These are phyloP conservation scores for Didymella keratinophila DNA, from an alignment of 2,329 filamentous ascomycete species.

Conservation along the genomic window DNA sequence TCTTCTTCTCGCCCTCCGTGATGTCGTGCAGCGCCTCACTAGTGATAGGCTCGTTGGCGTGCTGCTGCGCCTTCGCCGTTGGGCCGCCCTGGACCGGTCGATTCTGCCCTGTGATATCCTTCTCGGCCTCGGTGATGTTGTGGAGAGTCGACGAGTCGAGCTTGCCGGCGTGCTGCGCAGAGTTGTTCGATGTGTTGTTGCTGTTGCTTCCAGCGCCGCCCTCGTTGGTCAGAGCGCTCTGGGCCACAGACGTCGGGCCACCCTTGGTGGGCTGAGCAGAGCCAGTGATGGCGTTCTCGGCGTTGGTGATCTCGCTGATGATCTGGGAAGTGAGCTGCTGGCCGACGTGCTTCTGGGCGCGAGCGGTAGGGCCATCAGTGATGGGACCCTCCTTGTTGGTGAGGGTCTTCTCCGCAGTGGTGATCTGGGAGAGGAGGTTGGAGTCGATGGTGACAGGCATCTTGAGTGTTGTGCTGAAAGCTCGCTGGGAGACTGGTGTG, in stretches of 20 bases:
- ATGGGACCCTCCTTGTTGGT: conserved; percentile 49
- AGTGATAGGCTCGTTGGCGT: conserved; percentile 40
- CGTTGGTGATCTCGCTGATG: conserved; percentile 54
- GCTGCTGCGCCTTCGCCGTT: conserved; percentile 42
- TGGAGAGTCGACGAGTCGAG: conserved; percentile 39
- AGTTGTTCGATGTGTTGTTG: conserved; percentile 6
- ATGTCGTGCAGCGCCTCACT: conserved; percentile 44
- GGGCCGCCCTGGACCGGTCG: conserved; percentile 34
- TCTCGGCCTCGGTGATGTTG: conserved; percentile 44
- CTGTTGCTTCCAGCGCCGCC: neutral
- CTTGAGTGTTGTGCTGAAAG: conserved; percentile 27
- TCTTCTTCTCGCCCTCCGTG: conserved; percentile 45
- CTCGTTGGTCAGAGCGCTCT: conserved; percentile 29
- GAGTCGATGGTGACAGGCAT: conserved; percentile 43
- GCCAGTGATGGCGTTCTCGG: conserved; percentile 53
- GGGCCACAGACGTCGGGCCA: conserved; percentile 52
- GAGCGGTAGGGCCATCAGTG: conserved; percentile 52
- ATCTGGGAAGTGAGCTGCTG: conserved; percentile 44
- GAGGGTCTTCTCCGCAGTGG: conserved; percentile 50
- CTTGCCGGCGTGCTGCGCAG: conserved; percentile 27
- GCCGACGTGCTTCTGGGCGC: conserved; percentile 51
- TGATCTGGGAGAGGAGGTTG: conserved; percentile 53
- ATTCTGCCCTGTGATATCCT: conserved; percentile 35
- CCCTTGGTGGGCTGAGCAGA: conserved; percentile 44
- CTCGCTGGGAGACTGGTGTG: conserved; percentile 16